Conservation (phyloP, 768 basidiomycete genomes). For the Amanita rimosa region DNA sequence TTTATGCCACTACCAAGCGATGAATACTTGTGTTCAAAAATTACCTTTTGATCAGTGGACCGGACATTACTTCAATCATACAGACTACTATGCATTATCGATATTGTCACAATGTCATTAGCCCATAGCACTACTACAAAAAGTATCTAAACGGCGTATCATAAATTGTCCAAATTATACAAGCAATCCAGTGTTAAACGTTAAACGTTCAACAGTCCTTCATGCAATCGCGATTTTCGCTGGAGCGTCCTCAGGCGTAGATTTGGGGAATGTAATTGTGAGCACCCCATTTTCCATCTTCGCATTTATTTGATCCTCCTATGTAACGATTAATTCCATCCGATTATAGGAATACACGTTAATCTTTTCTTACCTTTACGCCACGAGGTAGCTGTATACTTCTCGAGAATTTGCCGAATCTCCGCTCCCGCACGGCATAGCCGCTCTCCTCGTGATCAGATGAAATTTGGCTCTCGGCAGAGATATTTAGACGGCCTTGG, state of each 20-base stretch:
- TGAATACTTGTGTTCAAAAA: too few species aligned
- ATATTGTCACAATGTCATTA: too few species aligned
- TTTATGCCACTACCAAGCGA: too few species aligned
- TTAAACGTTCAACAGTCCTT: not conserved
- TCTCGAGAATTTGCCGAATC: conserved; percentile 34
- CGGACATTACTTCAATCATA: too few species aligned
- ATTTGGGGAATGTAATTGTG: conserved; percentile 41
- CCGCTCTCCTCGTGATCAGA: conserved; percentile 25
- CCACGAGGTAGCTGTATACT: conserved; percentile 41
- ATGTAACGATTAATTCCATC: not conserved
- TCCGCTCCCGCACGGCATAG: conserved; percentile 40
- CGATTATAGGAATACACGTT: not conserved
- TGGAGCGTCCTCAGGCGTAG: conserved; percentile 20
- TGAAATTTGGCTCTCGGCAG: conserved; percentile 26
- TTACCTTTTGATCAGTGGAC: too few species aligned
- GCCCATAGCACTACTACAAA: too few species aligned
- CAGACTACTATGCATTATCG: too few species aligned
- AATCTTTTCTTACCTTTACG: conserved; percentile 41
- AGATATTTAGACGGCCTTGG: conserved; percentile 30
- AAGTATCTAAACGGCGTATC: too few species aligned
- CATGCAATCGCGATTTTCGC: conserved; percentile 19
- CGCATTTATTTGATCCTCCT: conserved; percentile 27
- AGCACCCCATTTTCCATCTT: conserved; percentile 39
- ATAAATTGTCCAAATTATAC: not conserved
- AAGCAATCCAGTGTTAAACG: not conserved